Percentiles rank a stretch among this genome's conserved stretches.
Evolutionary conservation across 805 yeast genomes (phyloP).

Genomic region (Kluyveromyces aestuarii): DNA sequence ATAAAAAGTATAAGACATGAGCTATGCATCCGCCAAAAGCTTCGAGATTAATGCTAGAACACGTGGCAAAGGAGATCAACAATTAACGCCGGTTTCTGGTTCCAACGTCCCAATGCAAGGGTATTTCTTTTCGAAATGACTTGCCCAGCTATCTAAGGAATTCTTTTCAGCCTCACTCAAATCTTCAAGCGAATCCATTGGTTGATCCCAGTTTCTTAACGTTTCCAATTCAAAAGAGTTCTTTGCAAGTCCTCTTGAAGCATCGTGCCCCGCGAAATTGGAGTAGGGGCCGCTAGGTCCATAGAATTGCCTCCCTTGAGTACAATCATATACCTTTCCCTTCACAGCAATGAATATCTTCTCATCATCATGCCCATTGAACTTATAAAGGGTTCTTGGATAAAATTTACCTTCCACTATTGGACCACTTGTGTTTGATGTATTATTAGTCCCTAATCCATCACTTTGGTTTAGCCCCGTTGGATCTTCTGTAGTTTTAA

Average conservation of each 20-base stretch:
- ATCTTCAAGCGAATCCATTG: conserved; percentile 64
- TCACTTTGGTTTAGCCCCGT: conserved; percentile 20
- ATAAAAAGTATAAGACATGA: neutral
- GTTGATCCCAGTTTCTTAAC: conserved; percentile 62
- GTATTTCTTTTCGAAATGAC: conserved; percentile 74
- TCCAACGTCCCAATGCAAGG: conserved; percentile 67
- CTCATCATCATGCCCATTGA: conserved; percentile 72
- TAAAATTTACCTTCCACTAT: conserved; percentile 47
- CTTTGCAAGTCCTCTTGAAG: conserved; percentile 82
- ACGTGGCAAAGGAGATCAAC: neutral
- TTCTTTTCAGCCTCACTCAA: conserved; percentile 51
- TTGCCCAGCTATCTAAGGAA: conserved; percentile 77
- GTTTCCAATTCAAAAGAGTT: conserved; percentile 70
- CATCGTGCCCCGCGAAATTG: conserved; percentile 93
- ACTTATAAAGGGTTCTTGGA: conserved; percentile 63
- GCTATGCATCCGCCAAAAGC: neutral
- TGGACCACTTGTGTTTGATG: conserved; percentile 23
- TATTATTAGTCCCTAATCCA: neutral
- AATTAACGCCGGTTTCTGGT: conserved; percentile 30
- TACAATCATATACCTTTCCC: conserved; percentile 79
- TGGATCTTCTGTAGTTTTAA: conserved; percentile 27
- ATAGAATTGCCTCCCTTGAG: conserved; percentile 71
- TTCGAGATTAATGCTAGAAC: neutral
- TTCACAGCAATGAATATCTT: conserved; percentile 79
- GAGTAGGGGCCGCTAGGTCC: conserved; percentile 96